Evolutionary conservation across 305 asterid genomes (phyloP), one percentile per base, ranked within the genome.

Genomic region (Fraxinus floribunda): DNA sequence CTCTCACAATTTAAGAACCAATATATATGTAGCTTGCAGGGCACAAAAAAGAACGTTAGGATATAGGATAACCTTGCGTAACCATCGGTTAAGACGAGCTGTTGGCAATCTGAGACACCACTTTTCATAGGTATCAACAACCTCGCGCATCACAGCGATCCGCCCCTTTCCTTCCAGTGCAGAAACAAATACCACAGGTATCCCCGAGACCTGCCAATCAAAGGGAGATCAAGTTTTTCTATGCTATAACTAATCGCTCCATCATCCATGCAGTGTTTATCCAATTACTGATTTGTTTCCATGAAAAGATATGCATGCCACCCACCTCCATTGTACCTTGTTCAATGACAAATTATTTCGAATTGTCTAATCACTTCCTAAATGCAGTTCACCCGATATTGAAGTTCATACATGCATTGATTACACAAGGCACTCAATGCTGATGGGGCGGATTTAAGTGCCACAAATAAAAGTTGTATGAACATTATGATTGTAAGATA

Each of bases 11-110:
- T 41, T 9, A 35, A 52, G n/a, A 29, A 5, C 64, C 68, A 46
- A 77, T 24, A 52, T 52, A 6, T 52, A 26, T 13, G 4, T 20
- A 18, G 22, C 3, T 73, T 46, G 11, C 7, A 15, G 36, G 34
- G 52, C 24, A 77, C 52, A 60, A 15, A 6, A 22, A 52, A 26
- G 18, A 77, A 68, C 5, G 60, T 34, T 52, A 80, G 24, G 75
- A 18, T 24, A 62, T 75, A 13, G 68, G 78, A 83, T 78, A 84
- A 92, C 98, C 97, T 95, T 95, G 85, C 90, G 91, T 74, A 95
- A 30, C 98, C 99, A 95, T 49, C 98, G 97, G 87, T 94, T 95
- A 15, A 95, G 96, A 38, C 95, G 92, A 75, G 99, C 96, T 39
- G 99, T 95, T 77, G 97, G 86, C 91, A 94, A 87, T 83, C 98